Evolutionary conservation across 805 yeast species (phyloP).

Genomic region (Metschnikowia baotianmanensis): DNA sequence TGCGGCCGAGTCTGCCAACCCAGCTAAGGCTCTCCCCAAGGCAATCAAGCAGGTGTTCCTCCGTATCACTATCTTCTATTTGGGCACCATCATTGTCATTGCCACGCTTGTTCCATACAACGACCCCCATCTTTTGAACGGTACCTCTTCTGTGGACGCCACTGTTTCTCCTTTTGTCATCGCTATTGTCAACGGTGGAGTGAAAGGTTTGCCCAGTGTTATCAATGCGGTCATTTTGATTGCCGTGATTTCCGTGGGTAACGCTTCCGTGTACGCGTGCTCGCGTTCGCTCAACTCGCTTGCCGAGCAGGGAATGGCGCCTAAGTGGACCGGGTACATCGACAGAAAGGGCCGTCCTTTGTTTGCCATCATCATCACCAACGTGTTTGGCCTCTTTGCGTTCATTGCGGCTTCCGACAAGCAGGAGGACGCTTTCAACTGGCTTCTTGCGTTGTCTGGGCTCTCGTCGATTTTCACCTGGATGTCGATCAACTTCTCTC

Average conservation of each 20-base stretch:
- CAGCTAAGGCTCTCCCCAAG: slow-evolving; percentile 38
- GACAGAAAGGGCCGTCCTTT: slow-evolving; percentile 42
- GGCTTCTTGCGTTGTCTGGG: slow-evolving; percentile 44
- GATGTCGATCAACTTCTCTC: slow-evolving; percentile 41
- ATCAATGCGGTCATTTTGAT: slow-evolving; percentile 42
- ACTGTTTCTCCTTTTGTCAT: slow-evolving; percentile 44
- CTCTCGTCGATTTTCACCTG: slow-evolving; percentile 44
- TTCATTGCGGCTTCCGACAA: slow-evolving; percentile 42
- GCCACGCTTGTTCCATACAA: slow-evolving; percentile 40
- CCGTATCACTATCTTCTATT: slow-evolving; percentile 40
- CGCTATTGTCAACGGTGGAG: slow-evolving; percentile 41
- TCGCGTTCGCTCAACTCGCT: slow-evolving; percentile 40
- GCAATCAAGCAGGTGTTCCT: slow-evolving; percentile 45
- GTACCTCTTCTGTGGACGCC: slow-evolving; percentile 28
- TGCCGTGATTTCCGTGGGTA: slow-evolving; percentile 41
- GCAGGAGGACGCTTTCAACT: slow-evolving; percentile 36
- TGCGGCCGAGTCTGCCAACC: slow-evolving; percentile 36
- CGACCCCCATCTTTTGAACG: slow-evolving; percentile 19
- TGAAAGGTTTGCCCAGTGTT: slow-evolving; percentile 40
- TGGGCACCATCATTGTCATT: slow-evolving; percentile 38
- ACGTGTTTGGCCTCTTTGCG: slow-evolving; percentile 36
- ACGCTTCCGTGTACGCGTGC: slow-evolving; percentile 43
- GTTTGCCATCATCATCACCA: slow-evolving; percentile 32
- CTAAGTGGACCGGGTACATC: slow-evolving; percentile 32
- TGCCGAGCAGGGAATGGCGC: slow-evolving; percentile 42